These are phyloP conservation scores for Paraglomus occultum DNA, from an alignment of 192 early-diverging fungal genomes.

Conservation along the genomic window DNA sequence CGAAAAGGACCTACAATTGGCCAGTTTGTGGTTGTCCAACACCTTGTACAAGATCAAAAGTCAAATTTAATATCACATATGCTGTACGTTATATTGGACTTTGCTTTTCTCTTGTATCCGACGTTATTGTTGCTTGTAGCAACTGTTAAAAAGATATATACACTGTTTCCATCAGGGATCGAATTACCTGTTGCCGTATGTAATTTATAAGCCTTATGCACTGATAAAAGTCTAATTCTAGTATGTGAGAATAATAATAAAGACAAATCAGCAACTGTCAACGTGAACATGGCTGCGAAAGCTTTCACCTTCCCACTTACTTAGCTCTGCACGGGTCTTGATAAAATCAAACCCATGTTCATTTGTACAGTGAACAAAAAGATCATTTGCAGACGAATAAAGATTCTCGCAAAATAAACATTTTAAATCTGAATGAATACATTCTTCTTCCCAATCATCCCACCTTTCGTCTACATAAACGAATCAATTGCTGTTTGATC, in stretches of 20 bases:
- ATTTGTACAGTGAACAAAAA: slow-evolving; percentile 61
- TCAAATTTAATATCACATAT: neutral
- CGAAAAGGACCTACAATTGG: slow-evolving; percentile 31
- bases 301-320: slow-evolving; percentile 20
- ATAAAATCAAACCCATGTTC: slow-evolving; percentile 71
- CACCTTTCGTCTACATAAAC: slow-evolving; percentile 35
- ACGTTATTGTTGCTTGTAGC: no score
- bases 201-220: slow-evolving; percentile 77
- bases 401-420: slow-evolving; percentile 69
- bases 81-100: no score
- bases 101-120: no score
- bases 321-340: slow-evolving; percentile 36
- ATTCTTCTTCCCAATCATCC: slow-evolving; percentile 70
- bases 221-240: slow-evolving; percentile 86
- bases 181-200: slow-evolving; percentile 47
- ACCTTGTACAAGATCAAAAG: slow-evolving; percentile 14
- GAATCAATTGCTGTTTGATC: neutral
- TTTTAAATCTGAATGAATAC: slow-evolving; percentile 46
- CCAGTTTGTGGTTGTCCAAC: slow-evolving; percentile 28
- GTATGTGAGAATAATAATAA: slow-evolving; percentile 8
- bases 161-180: neutral
- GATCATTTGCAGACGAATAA: slow-evolving; percentile 45
- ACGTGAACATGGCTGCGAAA: neutral
- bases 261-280: neutral
- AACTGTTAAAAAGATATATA: neutral